Evolutionary conservation across 2,329 filamentous ascomycete species (phyloP).

Genomic region (Hypoxylon rubiginosum): DNA sequence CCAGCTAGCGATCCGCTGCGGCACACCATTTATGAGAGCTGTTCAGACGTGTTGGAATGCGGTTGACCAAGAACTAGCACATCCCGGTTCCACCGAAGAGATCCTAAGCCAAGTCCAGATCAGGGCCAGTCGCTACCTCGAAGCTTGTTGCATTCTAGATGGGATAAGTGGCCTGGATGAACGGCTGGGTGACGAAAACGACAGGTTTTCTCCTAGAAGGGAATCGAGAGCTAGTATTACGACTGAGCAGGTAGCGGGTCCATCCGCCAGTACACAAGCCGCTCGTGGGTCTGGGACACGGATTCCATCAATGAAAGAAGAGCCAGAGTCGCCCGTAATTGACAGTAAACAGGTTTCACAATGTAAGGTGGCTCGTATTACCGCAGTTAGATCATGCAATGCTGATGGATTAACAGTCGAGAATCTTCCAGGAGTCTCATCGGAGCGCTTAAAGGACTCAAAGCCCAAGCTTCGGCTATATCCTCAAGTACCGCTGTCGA

Average conservation of each 20-base stretch:
- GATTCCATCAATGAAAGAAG: conserved; percentile 18
- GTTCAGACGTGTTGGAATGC: conserved; percentile 79
- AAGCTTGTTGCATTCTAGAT: conserved; percentile 73
- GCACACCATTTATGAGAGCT: conserved; percentile 80
- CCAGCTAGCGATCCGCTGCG: conserved; percentile 76
- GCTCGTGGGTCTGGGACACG: conserved; percentile 31
- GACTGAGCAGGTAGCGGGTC: conserved; percentile 33
- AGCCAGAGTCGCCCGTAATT: conserved; percentile 17
- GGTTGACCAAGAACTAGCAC: conserved; percentile 72
- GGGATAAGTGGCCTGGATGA: conserved; percentile 69
- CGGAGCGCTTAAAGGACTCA: conserved; percentile 42
- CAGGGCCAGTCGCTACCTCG: conserved; percentile 69
- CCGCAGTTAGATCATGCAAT: conserved; percentile 19
- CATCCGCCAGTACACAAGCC: conserved; percentile 30
- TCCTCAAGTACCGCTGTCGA: conserved; percentile 69
- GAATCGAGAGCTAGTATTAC: conserved; percentile 20
- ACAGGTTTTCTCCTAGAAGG: conserved; percentile 33
- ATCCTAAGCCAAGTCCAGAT: conserved; percentile 67
- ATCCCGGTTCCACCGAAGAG: conserved; percentile 62
- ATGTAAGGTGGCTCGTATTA: conserved; percentile 28
- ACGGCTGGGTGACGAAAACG: conserved; percentile 62
- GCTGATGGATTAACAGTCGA: conserved; percentile 37
- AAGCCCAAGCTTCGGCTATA: conserved; percentile 68
- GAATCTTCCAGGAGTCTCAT: conserved; percentile 25
- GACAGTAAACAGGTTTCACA: conserved; percentile 27